Conservation (phyloP, 306 rosid genomes). For the Glycine tomentella region DNA sequence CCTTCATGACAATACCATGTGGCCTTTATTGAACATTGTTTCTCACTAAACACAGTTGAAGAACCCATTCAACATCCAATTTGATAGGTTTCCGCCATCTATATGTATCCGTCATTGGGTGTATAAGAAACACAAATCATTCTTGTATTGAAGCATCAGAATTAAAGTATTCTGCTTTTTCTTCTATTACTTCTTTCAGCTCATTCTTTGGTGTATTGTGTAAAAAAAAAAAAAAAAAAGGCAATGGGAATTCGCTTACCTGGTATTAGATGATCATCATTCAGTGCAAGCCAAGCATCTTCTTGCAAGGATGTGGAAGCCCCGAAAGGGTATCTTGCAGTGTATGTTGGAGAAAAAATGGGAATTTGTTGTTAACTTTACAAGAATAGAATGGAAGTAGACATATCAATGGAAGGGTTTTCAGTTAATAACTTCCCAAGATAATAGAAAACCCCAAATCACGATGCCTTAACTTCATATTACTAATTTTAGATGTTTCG, state of each 20-base stretch:
- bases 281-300: constrained; percentile 25
- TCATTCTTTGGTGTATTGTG: background rate
- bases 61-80: constrained; percentile 15
- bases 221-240: constrained; percentile 21
- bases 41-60: background rate
- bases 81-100: constrained; percentile 1
- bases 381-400: background rate
- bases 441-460: no score
- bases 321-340: constrained; percentile 57
- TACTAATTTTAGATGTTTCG: no score
- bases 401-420: background rate
- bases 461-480: no score
- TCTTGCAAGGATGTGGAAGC: constrained; percentile 31
- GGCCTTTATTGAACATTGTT: constrained; percentile 33
- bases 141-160: background rate
- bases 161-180: background rate
- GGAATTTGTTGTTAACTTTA: constrained; percentile 19
- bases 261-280: constrained; percentile 40
- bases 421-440: background rate
- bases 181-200: constrained; percentile 19
- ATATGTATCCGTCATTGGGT: background rate
- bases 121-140: constrained; percentile 39
- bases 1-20: constrained; percentile 33
- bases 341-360: constrained; percentile 61
- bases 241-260: constrained; percentile 52